Base-by-base conservation (phyloP, 208 protist genomes). In the Lotmaria passim region DNA sequence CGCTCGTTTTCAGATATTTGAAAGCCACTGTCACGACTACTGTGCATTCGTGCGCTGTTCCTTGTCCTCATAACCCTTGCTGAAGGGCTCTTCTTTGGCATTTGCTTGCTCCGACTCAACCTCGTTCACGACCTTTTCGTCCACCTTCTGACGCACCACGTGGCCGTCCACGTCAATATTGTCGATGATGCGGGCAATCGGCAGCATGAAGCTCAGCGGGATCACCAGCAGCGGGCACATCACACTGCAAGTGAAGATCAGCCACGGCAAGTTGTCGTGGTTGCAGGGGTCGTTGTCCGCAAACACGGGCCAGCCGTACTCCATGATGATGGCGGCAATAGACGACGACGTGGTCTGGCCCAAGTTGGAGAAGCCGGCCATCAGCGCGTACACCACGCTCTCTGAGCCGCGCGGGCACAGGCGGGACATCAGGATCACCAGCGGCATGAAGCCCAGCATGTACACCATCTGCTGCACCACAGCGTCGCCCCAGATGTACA, bases 311-410 rank as follows among this genome's bases (percentile, higher is more conserved):
- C 69, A 87, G 38, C 79, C 66, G 39, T 69, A 78, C 60, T 89
- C 82, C 70, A 93, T 89, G 41, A 93, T 56, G 17, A 88, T 68
- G 21, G 81, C 72, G 17, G 75, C 88, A 30, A 91, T 60, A 0
- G 78, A 73, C 14, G 55, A 67, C 1, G 81, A 69, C 6, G 84
- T 81, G 46, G 75, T 76, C 62, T 75, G 69, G 10, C 87, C 91
- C 46, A 96, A 77, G 78, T 94, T 93, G 19, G 89, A 75, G 62
- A 90, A 94, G 26, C 89, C 92, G n/a, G 89, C 89, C 67, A 96
- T 80, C 38, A 95, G 75, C 34, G 92, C 83, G 57, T 91, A 94
- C 56, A 94, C 82, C 31, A 91, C 85, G 21, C 75, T 80, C 74
- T 95, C 92, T 44, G 89, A 85, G 12, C 87, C 89, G 23, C 82